Conservation (phyloP, 495 filamentous ascomycete genomes). For the Podospora pseudopauciseta region DNA sequence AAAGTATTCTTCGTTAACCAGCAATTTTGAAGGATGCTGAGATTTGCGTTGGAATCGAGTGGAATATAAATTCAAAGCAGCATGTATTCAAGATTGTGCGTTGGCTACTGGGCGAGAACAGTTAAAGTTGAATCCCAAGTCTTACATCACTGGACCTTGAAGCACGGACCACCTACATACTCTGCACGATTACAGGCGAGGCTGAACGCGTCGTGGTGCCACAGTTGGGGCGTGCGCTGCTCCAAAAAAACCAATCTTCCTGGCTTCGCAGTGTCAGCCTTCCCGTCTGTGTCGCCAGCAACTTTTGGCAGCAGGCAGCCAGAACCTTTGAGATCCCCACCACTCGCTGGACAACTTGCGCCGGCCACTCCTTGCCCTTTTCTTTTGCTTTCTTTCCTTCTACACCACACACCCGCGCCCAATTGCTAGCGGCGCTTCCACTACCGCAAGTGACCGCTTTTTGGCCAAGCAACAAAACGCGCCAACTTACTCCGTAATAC, state of each 20-base stretch:
- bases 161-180: background rate
- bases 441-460: background rate
- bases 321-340: constrained; percentile 4
- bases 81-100: too few species aligned
- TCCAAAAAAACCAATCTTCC: constrained; percentile 4
- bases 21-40: too few species aligned
- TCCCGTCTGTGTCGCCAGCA: background rate
- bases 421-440: background rate
- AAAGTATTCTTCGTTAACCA: too few species aligned
- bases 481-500: background rate
- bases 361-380: constrained; percentile 8
- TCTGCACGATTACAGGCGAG: background rate
- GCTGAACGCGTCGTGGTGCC: background rate
- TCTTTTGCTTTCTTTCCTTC: constrained; percentile 6
- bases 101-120: too few species aligned
- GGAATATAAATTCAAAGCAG: too few species aligned
- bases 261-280: background rate
- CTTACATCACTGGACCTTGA: background rate
- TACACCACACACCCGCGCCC: background rate
- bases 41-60: too few species aligned
- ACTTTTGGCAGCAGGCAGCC: background rate
- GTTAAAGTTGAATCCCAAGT: background rate
- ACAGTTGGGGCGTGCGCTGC: background rate
- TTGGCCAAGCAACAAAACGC: background rate
- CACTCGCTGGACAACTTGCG: background rate